Evolutionary conservation across 768 basidiomycete species (phyloP).

Genomic region (Leccinellum luteum): DNA sequence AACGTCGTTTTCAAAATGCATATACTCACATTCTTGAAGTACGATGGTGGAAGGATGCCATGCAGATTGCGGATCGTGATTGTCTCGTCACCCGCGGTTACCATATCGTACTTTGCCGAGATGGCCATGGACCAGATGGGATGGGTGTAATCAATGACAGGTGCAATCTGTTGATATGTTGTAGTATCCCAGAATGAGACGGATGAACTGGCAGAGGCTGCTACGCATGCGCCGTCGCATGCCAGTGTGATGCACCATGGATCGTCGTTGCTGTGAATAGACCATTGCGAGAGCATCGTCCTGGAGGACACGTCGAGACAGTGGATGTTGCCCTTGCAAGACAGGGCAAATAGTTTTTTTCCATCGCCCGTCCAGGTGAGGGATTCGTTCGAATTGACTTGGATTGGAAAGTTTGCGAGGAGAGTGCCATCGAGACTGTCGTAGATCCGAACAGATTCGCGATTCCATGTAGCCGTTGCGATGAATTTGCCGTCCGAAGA

Average conservation of each 20-base stretch:
- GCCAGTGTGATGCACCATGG: background rate
- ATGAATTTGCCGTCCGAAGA: too few species aligned
- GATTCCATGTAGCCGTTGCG: too few species aligned
- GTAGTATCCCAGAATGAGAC: background rate
- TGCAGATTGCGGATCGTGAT: background rate
- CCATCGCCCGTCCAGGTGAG: too few species aligned
- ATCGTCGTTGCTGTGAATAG: background rate
- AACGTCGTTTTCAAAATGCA: too few species aligned
- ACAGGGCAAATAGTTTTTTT: too few species aligned
- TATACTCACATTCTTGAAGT: too few species aligned
- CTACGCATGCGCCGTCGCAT: background rate
- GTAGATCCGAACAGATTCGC: too few species aligned
- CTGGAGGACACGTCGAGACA: too few species aligned
- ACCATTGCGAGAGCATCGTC: background rate
- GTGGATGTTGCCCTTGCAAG: too few species aligned
- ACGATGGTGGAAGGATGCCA: background rate
- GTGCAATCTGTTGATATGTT: background rate
- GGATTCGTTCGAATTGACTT: too few species aligned
- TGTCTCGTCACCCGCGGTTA: background rate
- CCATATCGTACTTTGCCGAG: background rate
- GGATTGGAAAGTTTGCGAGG: too few species aligned
- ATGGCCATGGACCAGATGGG: background rate
- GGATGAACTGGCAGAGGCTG: background rate
- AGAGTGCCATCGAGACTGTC: too few species aligned
- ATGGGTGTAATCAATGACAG: background rate